Evolutionary conservation across 2,329 filamentous ascomycete genomes (phyloP).

Genomic region (Metarhizium sp.): DNA sequence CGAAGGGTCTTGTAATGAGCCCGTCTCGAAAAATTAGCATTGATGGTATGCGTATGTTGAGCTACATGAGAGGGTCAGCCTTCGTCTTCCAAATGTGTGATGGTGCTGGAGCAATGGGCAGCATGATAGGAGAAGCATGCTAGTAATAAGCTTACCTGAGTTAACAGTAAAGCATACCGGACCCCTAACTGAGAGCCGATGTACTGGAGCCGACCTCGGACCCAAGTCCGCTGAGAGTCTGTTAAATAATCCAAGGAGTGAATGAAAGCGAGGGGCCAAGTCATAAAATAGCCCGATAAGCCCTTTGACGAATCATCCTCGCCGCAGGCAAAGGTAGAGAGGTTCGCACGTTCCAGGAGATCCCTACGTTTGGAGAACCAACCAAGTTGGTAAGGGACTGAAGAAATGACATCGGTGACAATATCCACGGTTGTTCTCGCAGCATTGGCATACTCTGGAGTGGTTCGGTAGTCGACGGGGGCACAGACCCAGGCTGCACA

Average conservation of each 20-base stretch:
- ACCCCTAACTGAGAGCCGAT: constrained; percentile 49
- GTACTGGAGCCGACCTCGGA: constrained; percentile 41
- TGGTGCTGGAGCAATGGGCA: not conserved
- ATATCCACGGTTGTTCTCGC: constrained; percentile 40
- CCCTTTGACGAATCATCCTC: constrained; percentile 41
- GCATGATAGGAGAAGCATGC: not conserved
- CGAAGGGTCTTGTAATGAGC: constrained; percentile 35
- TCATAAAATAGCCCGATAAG: constrained; percentile 48
- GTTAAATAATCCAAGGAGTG: constrained; percentile 49
- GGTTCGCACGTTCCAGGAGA: constrained; percentile 27
- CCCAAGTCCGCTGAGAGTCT: constrained; percentile 47
- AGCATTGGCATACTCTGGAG: constrained; percentile 49
- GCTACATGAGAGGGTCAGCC: constrained; percentile 23
- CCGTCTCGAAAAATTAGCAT: constrained; percentile 51
- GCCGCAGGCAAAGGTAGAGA: constrained; percentile 39
- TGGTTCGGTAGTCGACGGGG: constrained; percentile 53
- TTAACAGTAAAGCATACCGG: constrained; percentile 46
- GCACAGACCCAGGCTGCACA: constrained; percentile 52
- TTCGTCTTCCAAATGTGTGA: not conserved
- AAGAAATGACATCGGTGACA: constrained; percentile 50
- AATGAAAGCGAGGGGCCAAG: constrained; percentile 47
- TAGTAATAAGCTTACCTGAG: constrained; percentile 32
- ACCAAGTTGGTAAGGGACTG: constrained; percentile 52
- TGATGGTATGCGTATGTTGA: constrained; percentile 49
- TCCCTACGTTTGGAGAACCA: constrained; percentile 42